Evolutionary conservation across 371 early-diverging fungal genomes (phyloP), one percentile per base, ranked within the genome.

Genomic region (Globomyces sp.): DNA sequence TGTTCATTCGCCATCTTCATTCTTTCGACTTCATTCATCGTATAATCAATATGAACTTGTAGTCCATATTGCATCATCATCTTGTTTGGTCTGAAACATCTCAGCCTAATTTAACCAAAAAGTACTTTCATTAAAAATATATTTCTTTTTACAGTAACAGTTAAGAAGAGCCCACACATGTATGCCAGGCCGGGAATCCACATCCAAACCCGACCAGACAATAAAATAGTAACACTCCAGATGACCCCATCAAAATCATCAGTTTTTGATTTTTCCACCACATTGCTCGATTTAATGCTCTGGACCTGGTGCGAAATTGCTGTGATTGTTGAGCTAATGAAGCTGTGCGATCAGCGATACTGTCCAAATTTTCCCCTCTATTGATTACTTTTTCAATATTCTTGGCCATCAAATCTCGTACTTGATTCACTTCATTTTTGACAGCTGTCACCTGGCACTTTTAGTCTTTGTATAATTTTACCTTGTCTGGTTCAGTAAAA

Each of bases 221-320:
- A 65, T 91, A 89, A 13, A 82, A 70, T 58, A 88, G 75, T 57
- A 89, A 72, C 9, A 92, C 69, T 11, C 84, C 69, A 10, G 87
- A 87, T n/a, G 81, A 64, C n/a, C 73, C 82, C 57, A 92, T 79
- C 68, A 88, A 79, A 39, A 81, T 73, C 84, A 92, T 87, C 52
- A 94, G 76, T 71, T 89, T 88, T 59, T 87, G 85, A 81, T 93
- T 93, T 74, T 93, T 93, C 92, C 93, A 96, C 95, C 94, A 94
- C 89, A 93, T 89, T 58, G 84, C 84, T 55, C 92, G 81, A 80
- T 88, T 72, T 47, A 71, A 75, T 39, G 87, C 89, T 24, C 93
- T 92, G 69, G 91, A 90, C 48, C 95, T 79, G 75, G 90, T 92
- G 70, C 90, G 89, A 76, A 96, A 96, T 1, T 89, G 92, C 81